Base-by-base conservation (phyloP, 108 stramenopile genomes). In the Pseudonitzschia multistriata region DNA sequence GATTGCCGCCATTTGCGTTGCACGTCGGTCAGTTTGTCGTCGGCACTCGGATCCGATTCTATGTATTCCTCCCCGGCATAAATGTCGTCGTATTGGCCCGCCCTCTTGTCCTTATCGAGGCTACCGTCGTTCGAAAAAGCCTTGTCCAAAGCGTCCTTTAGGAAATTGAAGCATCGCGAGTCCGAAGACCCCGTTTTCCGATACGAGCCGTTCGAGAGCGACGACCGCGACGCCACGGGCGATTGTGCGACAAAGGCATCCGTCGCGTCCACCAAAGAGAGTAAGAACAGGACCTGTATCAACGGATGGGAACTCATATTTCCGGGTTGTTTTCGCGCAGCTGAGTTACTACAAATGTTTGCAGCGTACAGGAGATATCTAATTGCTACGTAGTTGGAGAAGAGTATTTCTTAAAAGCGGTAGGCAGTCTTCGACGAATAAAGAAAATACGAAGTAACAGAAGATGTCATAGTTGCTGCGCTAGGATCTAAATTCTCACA, bases 41-140 rank as follows among this genome's bases (percentile, higher is more conserved):
- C 39, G 15, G 63, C 14, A 27, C 10, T 15, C 25, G 67, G 54
- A 31, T 31, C 37, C 5, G 37, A 4, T 10, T 67, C 63, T 8
- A 63, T 34, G 54, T 64, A 62, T 21, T 71, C 74, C 49, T 84
- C 81, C 15, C 72, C 71, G 0, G 78, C 66, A 3, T 75, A 83
- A 4, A 59, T 59, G n/a, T 59, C 63, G 67, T 89, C 85, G 45
- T 85, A 78, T 68, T 85, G 77, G 0, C 70, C 76, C 29, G 76
- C 68, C 8, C 68, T 64, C 63, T 81, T 84, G 50, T 83, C 80
- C 14, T 60, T 54, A 61, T 81, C 74, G 7, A 88, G 80, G 29
- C 49, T 80, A 13, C 63, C 45, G 62, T 88, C 88, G 71, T 92
- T 92, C 49, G 75, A 73, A 68, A 92, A 92, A 10, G 91, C 91